Evolutionary conservation across 345 rosid genomes (phyloP), one percentile per base, ranked within the genome.

Genomic region (Acer saccharum): DNA sequence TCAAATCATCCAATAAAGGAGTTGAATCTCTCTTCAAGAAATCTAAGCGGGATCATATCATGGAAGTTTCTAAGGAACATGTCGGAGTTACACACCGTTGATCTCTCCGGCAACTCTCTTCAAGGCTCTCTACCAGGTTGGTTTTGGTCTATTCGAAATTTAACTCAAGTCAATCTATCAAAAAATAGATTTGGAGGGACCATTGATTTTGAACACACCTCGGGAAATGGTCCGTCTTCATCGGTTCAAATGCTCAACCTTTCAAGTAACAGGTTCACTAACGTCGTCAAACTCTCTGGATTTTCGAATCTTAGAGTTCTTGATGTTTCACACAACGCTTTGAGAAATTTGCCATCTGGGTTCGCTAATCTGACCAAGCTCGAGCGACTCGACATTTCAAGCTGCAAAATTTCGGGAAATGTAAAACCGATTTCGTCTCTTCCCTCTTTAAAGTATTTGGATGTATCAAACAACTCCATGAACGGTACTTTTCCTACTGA

Each of bases 401-500:
- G 85, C 76, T 95, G 99, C 91, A 68, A 79, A 48, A 89, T 95
- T 80, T 85, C 82, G 0, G 92, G 88, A 65, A 84, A 63, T 65
- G 46, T 91, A 12, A 89, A 81, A 65, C 83, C 85, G 60, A 80
- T 93, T 75, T 89, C 93, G 17, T 75, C 81, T 72, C 89, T 95
- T 43, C 80, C 39, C 17, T 84, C 84, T 1, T 81, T 95, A 86
- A 84, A 12, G 20, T 85, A 84, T 78, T 82, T 95, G 23, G 99
- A 95, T 84, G 72, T 93, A 20, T 93, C 99, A 21, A 87, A 81
- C 44, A 95, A 95, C 73, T 78, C 80, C 21, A 60, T 95, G 82
- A 87, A 71, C 77, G 98, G 99, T 69, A 80, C 82, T 73, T 91
- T 95, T 77, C 99, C 99, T 55, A 79, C 79, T 3, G 98, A 95